A percentile compares a stretch with the other conserved stretches of the same genome.
Evolutionary conservation across 176 grass and related monocot genomes (phyloP).

Genomic region (Leersia perrieri): DNA sequence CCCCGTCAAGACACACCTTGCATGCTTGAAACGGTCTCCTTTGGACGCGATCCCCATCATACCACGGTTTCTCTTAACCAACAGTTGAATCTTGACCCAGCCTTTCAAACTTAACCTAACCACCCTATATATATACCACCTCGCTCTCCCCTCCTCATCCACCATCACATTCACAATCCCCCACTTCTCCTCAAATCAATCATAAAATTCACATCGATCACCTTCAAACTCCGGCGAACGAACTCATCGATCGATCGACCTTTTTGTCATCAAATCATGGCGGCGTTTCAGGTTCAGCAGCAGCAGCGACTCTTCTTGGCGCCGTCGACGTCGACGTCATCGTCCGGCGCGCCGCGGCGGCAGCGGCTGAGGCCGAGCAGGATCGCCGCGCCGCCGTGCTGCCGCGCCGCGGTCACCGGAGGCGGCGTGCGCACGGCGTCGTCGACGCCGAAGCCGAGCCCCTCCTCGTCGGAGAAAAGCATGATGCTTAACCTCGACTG

Average conservation of each 20-base stretch:
- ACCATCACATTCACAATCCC: too few species aligned
- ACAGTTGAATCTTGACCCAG: neutral
- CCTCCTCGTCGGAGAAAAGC: neutral
- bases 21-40: neutral
- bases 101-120: neutral
- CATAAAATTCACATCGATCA: too few species aligned
- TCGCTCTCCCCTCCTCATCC: neutral
- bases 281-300: neutral
- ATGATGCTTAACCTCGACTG: neutral
- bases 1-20: too few species aligned
- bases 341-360: neutral
- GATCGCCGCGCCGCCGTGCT: neutral
- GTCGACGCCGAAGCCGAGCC: too few species aligned
- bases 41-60: neutral
- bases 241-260: neutral
- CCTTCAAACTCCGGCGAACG: neutral
- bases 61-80: neutral
- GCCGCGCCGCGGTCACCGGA: too few species aligned
- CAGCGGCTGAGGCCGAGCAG: too few species aligned
- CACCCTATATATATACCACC: neutral
- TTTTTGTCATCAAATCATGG: neutral
- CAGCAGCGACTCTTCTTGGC: slow-evolving; percentile 8
- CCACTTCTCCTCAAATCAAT: too few species aligned
- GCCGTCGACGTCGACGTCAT: too few species aligned
- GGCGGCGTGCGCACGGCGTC: neutral